Evolutionary conservation across 208 protist species (phyloP).

Genomic region (Crithidia mellificae): DNA sequence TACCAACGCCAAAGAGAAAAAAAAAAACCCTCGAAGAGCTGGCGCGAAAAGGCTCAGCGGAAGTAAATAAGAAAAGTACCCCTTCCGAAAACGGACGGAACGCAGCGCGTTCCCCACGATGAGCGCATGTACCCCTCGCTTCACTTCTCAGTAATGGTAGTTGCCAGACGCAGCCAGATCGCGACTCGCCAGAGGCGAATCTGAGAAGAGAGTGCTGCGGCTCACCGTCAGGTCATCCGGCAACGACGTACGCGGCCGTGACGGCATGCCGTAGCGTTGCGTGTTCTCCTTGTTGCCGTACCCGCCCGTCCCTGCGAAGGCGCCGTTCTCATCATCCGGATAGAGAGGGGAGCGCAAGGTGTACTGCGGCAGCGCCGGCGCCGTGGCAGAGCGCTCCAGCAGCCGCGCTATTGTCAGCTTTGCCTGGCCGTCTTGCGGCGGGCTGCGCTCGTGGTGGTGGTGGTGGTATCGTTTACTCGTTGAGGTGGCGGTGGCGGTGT

Average conservation of each 20-base stretch:
- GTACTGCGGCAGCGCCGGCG: constrained; percentile 19
- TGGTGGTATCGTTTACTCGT: too few species aligned
- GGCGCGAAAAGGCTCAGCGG: too few species aligned
- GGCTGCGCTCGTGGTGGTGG: not conserved
- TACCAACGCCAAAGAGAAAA: not conserved
- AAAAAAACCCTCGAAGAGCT: too few species aligned
- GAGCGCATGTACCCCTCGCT: too few species aligned
- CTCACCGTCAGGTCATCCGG: constrained; percentile 33
- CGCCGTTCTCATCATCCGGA: not conserved
- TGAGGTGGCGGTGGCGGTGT: not conserved
- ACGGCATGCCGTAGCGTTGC: constrained; percentile 3
- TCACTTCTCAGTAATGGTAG: constrained; percentile 7
- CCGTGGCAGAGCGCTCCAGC: constrained; percentile 18
- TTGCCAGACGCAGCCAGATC: constrained; percentile 11
- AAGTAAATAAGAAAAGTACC: too few species aligned
- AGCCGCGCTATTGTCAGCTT: constrained; percentile 24
- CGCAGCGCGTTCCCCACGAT: too few species aligned
- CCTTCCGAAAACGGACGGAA: too few species aligned
- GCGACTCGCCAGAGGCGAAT: constrained; percentile 14
- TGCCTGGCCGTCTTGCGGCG: not conserved
- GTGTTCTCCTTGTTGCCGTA: constrained; percentile 19
- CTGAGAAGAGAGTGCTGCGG: constrained; percentile 23
- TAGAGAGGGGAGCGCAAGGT: not conserved
- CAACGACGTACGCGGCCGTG: constrained; percentile 21
- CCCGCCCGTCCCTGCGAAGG: not conserved